Conservation (phyloP, 2,329 filamentous ascomycete species). For the Xylariaceae sp. region DNA sequence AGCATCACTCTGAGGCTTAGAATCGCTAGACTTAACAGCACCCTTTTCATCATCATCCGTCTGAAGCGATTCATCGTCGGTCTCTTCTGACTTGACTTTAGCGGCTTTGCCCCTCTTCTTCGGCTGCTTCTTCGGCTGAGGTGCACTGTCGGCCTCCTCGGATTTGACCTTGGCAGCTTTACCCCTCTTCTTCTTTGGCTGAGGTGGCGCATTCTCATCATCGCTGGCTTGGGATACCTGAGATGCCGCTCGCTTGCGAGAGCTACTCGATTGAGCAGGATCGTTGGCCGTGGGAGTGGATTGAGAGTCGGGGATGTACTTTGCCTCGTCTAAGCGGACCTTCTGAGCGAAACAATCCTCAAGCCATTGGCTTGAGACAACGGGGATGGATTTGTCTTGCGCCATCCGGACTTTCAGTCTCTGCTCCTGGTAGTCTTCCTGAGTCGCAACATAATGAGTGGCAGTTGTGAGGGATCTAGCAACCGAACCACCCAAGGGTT, state of each 20-base stretch:
- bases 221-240: constrained; percentile 20
- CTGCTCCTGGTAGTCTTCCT: constrained; percentile 45
- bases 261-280: constrained; percentile 11
- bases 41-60: background rate
- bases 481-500: constrained; percentile 44
- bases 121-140: constrained; percentile 16
- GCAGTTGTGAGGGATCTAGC: constrained; percentile 43
- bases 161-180: constrained; percentile 27
- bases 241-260: constrained; percentile 25
- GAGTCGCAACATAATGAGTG: constrained; percentile 52
- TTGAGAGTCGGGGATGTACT: constrained; percentile 25
- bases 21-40: constrained; percentile 6
- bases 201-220: constrained; percentile 22
- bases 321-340: constrained; percentile 34
- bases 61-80: background rate
- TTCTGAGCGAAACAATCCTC: constrained; percentile 45
- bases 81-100: background rate
- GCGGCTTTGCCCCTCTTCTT: constrained; percentile 8
- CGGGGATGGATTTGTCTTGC: constrained; percentile 41
- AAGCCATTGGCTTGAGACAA: constrained; percentile 60
- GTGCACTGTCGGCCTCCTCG: constrained; percentile 4
- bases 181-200: constrained; percentile 30
- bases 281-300: constrained; percentile 7
- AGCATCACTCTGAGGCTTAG: constrained; percentile 29
- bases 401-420: constrained; percentile 50